These are phyloP conservation scores for Cercospora sp. DNA, from an alignment of 2,329 filamentous ascomycete species.

Conservation along the genomic window DNA sequence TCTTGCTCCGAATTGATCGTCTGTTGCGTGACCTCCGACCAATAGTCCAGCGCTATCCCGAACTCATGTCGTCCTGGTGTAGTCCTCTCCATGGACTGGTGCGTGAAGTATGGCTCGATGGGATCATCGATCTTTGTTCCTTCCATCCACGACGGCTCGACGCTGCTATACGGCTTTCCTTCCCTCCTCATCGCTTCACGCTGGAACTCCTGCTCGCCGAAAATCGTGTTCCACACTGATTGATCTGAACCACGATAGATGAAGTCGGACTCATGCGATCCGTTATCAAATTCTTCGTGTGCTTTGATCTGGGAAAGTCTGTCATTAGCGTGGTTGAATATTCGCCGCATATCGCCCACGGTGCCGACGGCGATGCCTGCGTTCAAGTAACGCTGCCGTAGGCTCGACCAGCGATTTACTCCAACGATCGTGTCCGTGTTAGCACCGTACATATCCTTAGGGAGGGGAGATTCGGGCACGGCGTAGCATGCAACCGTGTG, in stretches of 20 bases:
- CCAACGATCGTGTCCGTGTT: slow-evolving; percentile 38
- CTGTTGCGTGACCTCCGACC: slow-evolving; percentile 29
- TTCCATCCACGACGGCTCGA: slow-evolving; percentile 22
- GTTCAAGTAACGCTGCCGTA: slow-evolving; percentile 30
- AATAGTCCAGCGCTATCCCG: slow-evolving; percentile 35
- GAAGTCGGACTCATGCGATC: slow-evolving; percentile 27
- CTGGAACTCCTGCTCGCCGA: slow-evolving; percentile 36
- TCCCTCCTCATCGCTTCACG: slow-evolving; percentile 32
- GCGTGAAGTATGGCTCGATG: slow-evolving; percentile 23
- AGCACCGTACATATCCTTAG: slow-evolving; percentile 48
- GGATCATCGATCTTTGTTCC: slow-evolving; percentile 25
- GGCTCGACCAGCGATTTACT: slow-evolving; percentile 38
- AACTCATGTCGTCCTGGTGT: slow-evolving; percentile 43
- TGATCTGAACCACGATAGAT: slow-evolving; percentile 34
- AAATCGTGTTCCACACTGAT: slow-evolving; percentile 32
- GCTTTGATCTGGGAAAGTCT: slow-evolving; percentile 23
- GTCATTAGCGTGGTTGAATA: slow-evolving; percentile 29
- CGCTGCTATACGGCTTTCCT: slow-evolving; percentile 16
- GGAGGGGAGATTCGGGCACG: slow-evolving; percentile 54
- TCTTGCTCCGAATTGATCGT: slow-evolving; percentile 29
- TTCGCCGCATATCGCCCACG: slow-evolving; percentile 26
- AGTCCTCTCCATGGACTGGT: slow-evolving; percentile 38
- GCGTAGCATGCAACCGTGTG: slow-evolving; percentile 53
- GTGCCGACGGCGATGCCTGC: slow-evolving; percentile 31
- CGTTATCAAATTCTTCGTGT: slow-evolving; percentile 30